A percentile compares a stretch with the other conserved stretches of the same genome.
Conservation (phyloP, 176 grass and related monocot species). For the Themeda triandra region DNA sequence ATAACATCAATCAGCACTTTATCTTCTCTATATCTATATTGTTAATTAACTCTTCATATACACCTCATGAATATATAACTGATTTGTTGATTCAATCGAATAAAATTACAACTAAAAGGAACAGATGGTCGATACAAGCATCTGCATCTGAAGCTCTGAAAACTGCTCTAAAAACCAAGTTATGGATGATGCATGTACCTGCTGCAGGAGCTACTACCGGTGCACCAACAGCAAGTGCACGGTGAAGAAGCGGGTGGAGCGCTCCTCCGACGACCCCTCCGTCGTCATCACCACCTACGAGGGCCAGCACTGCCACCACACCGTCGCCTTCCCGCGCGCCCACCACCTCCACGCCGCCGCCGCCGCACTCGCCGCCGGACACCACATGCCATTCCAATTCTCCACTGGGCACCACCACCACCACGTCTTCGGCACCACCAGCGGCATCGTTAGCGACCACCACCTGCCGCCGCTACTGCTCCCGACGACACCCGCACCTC, state of each 20-base stretch:
- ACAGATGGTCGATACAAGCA: too few relatives aligned
- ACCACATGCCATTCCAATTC: background rate
- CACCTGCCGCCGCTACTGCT: background rate
- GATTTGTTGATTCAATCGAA: too few relatives aligned
- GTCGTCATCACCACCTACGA: conserved; percentile 83
- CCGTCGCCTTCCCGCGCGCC: conserved; percentile 40
- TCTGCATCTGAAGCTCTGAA: too few relatives aligned
- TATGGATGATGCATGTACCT: background rate
- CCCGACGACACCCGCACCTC: background rate
- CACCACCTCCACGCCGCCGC: conserved; percentile 28
- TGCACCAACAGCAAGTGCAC: conserved; percentile 74
- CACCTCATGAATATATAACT: too few relatives aligned
- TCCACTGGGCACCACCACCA: background rate
- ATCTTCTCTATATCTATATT: too few relatives aligned
- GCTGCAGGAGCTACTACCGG: conserved; percentile 71
- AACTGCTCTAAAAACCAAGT: background rate
- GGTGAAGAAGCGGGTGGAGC: conserved; percentile 84
- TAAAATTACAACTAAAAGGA: too few relatives aligned
- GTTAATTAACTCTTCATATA: too few relatives aligned
- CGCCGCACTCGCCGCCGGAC: conserved; percentile 12
- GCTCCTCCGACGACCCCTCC: conserved; percentile 61
- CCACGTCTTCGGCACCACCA: conserved; percentile 1
- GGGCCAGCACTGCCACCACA: conserved; percentile 85
- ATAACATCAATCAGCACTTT: too few relatives aligned
- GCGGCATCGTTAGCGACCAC: background rate